These are phyloP conservation scores for Suillus tomentosus DNA, from an alignment of 768 basidiomycete genomes.

Conservation along the genomic window DNA sequence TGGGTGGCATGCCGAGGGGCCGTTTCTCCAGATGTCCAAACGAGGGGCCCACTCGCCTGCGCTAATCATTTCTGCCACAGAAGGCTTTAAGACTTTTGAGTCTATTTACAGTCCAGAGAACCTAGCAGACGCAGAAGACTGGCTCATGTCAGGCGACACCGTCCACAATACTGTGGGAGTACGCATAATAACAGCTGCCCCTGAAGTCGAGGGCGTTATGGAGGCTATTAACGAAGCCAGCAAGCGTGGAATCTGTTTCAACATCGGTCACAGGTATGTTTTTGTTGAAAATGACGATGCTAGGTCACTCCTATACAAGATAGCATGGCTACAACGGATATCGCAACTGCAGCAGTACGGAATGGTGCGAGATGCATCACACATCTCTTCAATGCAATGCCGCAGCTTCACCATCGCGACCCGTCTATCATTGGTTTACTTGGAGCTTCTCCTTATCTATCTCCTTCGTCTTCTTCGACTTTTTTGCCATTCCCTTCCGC, in stretches of 20 bases:
- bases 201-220: conserved; percentile 85
- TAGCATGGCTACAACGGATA: conserved; percentile 74
- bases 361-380: conserved; percentile 85
- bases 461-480: conserved; percentile 40
- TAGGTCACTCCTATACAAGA: neutral
- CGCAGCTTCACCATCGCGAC: conserved; percentile 85
- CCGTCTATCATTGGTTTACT: conserved; percentile 90
- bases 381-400: conserved; percentile 94
- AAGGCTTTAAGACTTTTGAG: conserved; percentile 71
- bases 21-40: conserved; percentile 81
- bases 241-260: conserved; percentile 71
- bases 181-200: conserved; percentile 84
- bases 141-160: conserved; percentile 51
- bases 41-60: conserved; percentile 80
- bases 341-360: conserved; percentile 69
- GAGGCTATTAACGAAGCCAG: conserved; percentile 59
- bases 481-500: conserved; percentile 24
- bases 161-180: conserved; percentile 48
- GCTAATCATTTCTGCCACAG: conserved; percentile 60
- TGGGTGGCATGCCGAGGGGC: conserved; percentile 92
- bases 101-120: conserved; percentile 71
- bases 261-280: conserved; percentile 84
- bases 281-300: neutral
- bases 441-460: conserved; percentile 70
- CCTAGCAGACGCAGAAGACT: conserved; percentile 63